A percentile compares a stretch with the other conserved stretches of the same genome.
These are phyloP conservation scores for Dipteronia sinensis DNA, from an alignment of 345 rosid genomes.

Conservation along the genomic window DNA sequence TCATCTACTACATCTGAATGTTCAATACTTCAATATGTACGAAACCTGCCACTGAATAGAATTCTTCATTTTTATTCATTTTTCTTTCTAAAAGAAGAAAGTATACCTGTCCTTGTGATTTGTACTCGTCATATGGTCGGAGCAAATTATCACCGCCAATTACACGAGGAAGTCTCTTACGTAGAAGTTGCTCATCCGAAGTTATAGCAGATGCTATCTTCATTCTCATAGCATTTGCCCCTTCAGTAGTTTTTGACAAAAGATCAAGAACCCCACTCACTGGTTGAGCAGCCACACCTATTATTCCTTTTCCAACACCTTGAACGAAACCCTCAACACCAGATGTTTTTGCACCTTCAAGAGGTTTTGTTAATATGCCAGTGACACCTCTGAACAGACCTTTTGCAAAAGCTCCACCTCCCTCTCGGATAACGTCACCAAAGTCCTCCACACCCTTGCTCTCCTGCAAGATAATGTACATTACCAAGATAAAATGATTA, in stretches of 20 bases:
- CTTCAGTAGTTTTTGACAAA: conserved; percentile 98
- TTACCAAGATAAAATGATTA: conserved; percentile 15
- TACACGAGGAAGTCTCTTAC: conserved; percentile 88
- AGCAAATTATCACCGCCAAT: conserved; percentile 91
- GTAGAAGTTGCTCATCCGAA: conserved; percentile 98
- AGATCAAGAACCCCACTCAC: conserved; percentile 99
- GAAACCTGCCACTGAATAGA: not conserved
- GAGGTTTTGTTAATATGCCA: conserved; percentile 95
- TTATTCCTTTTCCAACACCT: conserved; percentile 97
- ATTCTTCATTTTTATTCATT: not conserved
- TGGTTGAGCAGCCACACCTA: conserved; percentile 99
- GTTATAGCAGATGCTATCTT: conserved; percentile 94
- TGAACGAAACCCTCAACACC: conserved; percentile 98
- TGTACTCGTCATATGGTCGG: conserved; percentile 80
- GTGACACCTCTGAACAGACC: conserved; percentile 98
- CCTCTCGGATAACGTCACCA: conserved; percentile 94
- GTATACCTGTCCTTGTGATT: conserved; percentile 92
- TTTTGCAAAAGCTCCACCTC: conserved; percentile 99
- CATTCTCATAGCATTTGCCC: conserved; percentile 99
- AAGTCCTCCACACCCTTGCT: conserved; percentile 96
- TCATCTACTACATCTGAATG: conserved; percentile 1
- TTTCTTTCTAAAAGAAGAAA: not conserved
- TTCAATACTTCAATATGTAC: not conserved
- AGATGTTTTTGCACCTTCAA: conserved; percentile 94
- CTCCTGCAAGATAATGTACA: conserved; percentile 53